phyloP scores from a whole-genome alignment of 2,329 filamentous ascomycete species.

The Mycosphaerella sp. region DNA sequence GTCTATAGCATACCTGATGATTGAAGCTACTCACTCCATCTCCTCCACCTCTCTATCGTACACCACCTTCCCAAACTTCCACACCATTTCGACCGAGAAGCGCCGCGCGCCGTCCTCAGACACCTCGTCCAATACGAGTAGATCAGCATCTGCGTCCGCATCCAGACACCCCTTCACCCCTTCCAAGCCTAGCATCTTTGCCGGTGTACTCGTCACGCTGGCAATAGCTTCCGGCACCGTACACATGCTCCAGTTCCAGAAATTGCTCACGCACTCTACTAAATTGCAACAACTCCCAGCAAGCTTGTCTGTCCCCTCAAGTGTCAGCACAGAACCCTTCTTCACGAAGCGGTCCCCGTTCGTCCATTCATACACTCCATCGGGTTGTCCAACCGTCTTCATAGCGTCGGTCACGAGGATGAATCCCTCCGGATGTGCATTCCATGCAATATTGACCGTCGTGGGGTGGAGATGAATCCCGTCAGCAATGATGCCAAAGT shows the following conservation, averaged over 20 bases:
- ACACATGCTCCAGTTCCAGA: conserved; percentile 66
- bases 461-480: conserved; percentile 86
- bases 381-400: conserved; percentile 75
- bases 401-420: conserved; percentile 91
- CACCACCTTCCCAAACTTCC: conserved; percentile 65
- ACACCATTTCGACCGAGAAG: conserved; percentile 66
- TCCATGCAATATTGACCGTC: conserved; percentile 81
- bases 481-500: conserved; percentile 83
- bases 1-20: not conserved
- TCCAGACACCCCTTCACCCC: conserved; percentile 56
- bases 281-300: conserved; percentile 53
- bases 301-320: conserved; percentile 73
- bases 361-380: conserved; percentile 80
- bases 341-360: conserved; percentile 65
- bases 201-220: conserved; percentile 69
- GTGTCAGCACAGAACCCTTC: conserved; percentile 62
- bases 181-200: conserved; percentile 64
- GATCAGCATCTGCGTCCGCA: conserved; percentile 44
- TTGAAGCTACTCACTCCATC: not conserved
- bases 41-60: conserved; percentile 9
- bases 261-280: conserved; percentile 78
- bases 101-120: conserved; percentile 41
- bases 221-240: conserved; percentile 61
- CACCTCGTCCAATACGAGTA: conserved; percentile 58
- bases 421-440: conserved; percentile 74